Conservation (phyloP, 768 basidiomycete genomes). For the Suillus brevipes region DNA sequence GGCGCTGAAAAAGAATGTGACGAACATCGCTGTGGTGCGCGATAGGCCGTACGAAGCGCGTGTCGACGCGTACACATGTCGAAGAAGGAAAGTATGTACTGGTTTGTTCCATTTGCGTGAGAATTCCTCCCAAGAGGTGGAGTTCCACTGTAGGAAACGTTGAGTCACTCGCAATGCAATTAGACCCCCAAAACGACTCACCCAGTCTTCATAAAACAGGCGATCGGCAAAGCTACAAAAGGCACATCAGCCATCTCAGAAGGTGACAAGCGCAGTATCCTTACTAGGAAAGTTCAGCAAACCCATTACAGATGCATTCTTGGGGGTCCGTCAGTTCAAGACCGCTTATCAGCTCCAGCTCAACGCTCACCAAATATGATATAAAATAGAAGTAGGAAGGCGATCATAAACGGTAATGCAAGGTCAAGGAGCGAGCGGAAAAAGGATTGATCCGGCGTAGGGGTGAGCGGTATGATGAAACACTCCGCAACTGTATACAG, state of each 20-base stretch:
- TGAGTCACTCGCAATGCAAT: neutral
- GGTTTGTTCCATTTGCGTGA: constrained; percentile 99
- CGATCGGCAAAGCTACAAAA: constrained; percentile 85
- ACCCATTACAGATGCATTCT: constrained; percentile 97
- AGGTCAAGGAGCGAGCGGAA: constrained; percentile 79
- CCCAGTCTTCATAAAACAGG: constrained; percentile 98
- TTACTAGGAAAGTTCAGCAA: constrained; percentile 89
- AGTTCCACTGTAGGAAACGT: constrained; percentile 76
- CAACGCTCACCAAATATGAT: constrained; percentile 69
- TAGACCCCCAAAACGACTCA: constrained; percentile 30
- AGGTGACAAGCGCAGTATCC: constrained; percentile 22
- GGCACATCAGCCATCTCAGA: neutral
- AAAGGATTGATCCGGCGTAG: constrained; percentile 68
- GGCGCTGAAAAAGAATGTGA: constrained; percentile 92
- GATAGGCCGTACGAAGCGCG: constrained; percentile 77
- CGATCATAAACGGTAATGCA: constrained; percentile 90
- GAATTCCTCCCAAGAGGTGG: constrained; percentile 95
- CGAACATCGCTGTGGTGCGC: constrained; percentile 78
- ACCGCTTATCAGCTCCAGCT: neutral
- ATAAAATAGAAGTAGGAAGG: constrained; percentile 84
- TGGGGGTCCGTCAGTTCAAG: constrained; percentile 9
- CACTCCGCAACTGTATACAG: constrained; percentile 91
- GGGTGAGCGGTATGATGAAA: constrained; percentile 85
- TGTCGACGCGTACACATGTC: constrained; percentile 92
- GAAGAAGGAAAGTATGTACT: constrained; percentile 88